These are phyloP conservation scores for Candida caryicola DNA, from an alignment of 805 yeast genomes.

Conservation along the genomic window DNA sequence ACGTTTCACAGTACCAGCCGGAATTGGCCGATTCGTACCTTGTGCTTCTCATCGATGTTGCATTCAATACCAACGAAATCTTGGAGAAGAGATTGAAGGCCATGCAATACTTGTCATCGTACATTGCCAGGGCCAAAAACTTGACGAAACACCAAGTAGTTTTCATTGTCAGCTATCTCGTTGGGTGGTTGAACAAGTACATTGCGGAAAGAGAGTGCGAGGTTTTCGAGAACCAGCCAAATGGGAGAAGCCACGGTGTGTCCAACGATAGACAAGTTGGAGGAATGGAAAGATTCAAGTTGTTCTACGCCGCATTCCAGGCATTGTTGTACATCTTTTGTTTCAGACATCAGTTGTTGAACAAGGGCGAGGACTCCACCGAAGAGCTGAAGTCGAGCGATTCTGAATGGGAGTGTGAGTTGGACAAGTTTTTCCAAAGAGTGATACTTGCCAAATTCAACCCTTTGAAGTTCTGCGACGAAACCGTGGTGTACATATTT, in stretches of 20 bases:
- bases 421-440: conserved; percentile 85
- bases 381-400: conserved; percentile 16
- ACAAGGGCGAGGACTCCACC: conserved; percentile 25
- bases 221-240: conserved; percentile 44
- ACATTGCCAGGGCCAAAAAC: conserved; percentile 79
- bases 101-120: conserved; percentile 87
- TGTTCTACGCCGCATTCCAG: conserved; percentile 89
- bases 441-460: conserved; percentile 85
- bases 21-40: conserved; percentile 83
- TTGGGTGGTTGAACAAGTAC: conserved; percentile 80
- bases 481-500: conserved; percentile 88
- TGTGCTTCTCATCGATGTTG: conserved; percentile 77
- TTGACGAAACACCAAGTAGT: conserved; percentile 70
- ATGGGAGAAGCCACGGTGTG: conserved; percentile 6
- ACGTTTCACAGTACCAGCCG: conserved; percentile 74
- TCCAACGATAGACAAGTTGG: conserved; percentile 32
- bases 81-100: conserved; percentile 80
- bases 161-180: conserved; percentile 77
- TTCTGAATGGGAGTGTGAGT: conserved; percentile 68
- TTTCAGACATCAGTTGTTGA: conserved; percentile 68
- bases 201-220: conserved; percentile 84
- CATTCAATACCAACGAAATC: conserved; percentile 67
- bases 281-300: conserved; percentile 88
- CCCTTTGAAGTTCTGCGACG: conserved; percentile 90
- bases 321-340: conserved; percentile 89